phyloP scores from a whole-genome alignment of 2,329 filamentous ascomycete species.

The Neopestalotiopsis sp. region DNA sequence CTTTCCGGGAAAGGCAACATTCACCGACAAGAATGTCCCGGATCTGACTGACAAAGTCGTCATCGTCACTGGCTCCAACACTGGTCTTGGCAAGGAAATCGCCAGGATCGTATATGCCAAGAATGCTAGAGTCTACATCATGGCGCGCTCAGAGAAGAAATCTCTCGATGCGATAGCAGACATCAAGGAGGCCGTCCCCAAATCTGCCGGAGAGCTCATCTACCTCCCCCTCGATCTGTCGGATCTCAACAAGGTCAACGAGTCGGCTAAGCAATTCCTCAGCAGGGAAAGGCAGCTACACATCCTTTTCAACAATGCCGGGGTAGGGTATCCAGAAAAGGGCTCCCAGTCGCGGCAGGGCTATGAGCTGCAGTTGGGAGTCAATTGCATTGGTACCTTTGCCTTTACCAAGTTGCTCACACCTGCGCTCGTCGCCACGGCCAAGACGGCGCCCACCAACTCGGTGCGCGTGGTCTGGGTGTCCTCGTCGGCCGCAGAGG shows the following conservation, averaged over 20 bases:
- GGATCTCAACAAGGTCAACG: slow-evolving; percentile 27
- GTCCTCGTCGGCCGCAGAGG: slow-evolving; percentile 33
- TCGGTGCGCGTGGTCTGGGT: slow-evolving; percentile 35
- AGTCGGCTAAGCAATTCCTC: slow-evolving; percentile 19
- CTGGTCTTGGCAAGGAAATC: slow-evolving; percentile 15
- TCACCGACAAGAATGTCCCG: slow-evolving; percentile 3
- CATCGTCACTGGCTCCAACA: slow-evolving; percentile 15
- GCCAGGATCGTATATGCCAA: slow-evolving; percentile 8
- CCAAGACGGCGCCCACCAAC: background rate
- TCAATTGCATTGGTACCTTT: slow-evolving; percentile 16
- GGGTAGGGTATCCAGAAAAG: slow-evolving; percentile 12
- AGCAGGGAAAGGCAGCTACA: slow-evolving; percentile 20
- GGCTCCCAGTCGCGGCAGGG: slow-evolving; percentile 13
- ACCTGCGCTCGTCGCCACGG: background rate
- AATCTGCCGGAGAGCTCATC: slow-evolving; percentile 7
- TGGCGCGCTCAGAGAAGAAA: slow-evolving; percentile 12
- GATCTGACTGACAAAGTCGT: slow-evolving; percentile 9
- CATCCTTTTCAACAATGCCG: slow-evolving; percentile 25
- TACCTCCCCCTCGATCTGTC: slow-evolving; percentile 28
- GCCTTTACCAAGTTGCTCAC: slow-evolving; percentile 14
- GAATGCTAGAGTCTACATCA: slow-evolving; percentile 14
- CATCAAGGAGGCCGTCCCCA: slow-evolving; percentile 5
- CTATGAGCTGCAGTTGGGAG: slow-evolving; percentile 14
- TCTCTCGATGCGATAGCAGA: background rate
- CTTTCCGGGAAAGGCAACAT: slow-evolving; percentile 3